Conservation (phyloP, 2,329 filamentous ascomycete genomes). For the Aureobasidium musti region DNA sequence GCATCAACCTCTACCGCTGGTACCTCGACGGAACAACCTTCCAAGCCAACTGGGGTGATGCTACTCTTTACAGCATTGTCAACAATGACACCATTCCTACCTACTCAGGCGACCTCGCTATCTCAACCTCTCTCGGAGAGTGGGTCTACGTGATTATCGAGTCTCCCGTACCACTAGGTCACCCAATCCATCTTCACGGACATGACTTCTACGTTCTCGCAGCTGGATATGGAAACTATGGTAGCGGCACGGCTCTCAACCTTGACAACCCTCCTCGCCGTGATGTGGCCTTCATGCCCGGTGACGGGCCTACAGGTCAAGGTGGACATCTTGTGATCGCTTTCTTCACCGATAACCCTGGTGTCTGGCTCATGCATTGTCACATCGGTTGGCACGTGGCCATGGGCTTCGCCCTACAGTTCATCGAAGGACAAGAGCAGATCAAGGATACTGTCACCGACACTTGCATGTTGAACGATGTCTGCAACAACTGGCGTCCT, state of each 20-base stretch:
- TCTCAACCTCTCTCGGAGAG: conserved; percentile 41
- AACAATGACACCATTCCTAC: conserved; percentile 41
- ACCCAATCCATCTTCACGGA: conserved; percentile 40
- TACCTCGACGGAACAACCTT: conserved; percentile 46
- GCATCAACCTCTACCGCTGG: conserved; percentile 45
- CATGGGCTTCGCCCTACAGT: conserved; percentile 39
- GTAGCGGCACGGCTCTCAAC: conserved; percentile 37
- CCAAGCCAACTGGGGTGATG: conserved; percentile 44
- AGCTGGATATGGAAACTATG: conserved; percentile 43
- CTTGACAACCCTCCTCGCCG: conserved; percentile 40
- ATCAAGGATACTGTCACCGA: conserved; percentile 31
- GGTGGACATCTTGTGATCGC: conserved; percentile 41
- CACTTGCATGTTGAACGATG: conserved; percentile 33
- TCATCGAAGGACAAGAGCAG: conserved; percentile 33
- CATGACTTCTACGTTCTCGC: conserved; percentile 51
- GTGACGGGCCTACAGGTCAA: conserved; percentile 28
- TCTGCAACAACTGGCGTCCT: conserved; percentile 34
- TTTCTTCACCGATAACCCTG: conserved; percentile 42
- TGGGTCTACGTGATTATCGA: conserved; percentile 52
- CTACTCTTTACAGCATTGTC: conserved; percentile 44
- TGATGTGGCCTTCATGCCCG: conserved; percentile 41
- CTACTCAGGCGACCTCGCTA: conserved; percentile 41
- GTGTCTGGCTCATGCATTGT: conserved; percentile 38
- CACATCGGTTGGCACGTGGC: conserved; percentile 41
- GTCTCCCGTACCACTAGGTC: conserved; percentile 40